phyloP scores from a whole-genome alignment of 1,139 yeast species.

The Saccharomyces hybrid region DNA sequence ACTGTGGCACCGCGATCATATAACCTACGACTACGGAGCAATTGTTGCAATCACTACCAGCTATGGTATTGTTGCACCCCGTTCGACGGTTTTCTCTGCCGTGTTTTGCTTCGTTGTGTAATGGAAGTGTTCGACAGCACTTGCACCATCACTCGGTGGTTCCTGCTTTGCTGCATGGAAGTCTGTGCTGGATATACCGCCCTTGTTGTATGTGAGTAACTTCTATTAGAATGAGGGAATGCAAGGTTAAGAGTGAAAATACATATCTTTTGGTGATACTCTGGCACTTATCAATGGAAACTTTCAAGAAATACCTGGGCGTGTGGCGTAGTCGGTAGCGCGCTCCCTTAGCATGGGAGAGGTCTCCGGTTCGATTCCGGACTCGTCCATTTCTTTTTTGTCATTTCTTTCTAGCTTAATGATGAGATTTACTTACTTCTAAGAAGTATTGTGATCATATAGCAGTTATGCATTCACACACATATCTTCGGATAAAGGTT shows the following conservation, averaged over 20 bases:
- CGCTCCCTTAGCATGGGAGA: constrained; percentile 11
- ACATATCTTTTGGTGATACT: no score
- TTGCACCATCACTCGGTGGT: neutral
- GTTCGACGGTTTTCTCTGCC: neutral
- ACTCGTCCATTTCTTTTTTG: constrained; percentile 1
- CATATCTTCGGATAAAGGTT: neutral
- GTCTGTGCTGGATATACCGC: neutral
- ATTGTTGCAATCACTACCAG: neutral
- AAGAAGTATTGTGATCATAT: neutral
- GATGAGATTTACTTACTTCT: neutral
- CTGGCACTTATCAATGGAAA: no score
- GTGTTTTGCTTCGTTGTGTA: neutral
- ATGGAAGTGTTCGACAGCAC: neutral
- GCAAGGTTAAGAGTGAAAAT: neutral
- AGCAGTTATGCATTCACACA: neutral
- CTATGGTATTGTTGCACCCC: neutral
- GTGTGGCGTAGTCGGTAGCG: constrained; percentile 25
- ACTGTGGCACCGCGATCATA: neutral
- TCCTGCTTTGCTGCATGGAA: neutral
- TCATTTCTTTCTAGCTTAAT: neutral
- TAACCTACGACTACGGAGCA: neutral
- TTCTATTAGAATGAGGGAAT: neutral
- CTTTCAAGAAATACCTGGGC: constrained; percentile 11
- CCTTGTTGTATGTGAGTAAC: neutral
- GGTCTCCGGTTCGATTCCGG: no score